Evolutionary conservation across 495 filamentous ascomycete species (phyloP).

Genomic region (Aspergillus sparsus): DNA sequence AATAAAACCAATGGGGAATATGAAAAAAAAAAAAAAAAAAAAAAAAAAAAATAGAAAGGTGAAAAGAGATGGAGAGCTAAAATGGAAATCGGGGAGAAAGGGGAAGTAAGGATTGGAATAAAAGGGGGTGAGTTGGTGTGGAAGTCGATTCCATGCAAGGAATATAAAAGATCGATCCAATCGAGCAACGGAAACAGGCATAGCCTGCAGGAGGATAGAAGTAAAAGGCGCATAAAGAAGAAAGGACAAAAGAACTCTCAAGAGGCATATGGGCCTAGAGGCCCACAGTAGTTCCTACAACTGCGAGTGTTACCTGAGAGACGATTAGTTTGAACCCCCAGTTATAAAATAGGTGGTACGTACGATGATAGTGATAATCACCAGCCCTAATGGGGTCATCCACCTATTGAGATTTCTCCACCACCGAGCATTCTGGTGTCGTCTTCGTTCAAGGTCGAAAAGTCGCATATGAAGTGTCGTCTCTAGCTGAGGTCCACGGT

Average conservation of each 20-base stretch:
- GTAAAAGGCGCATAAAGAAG: constrained; percentile 9
- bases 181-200: constrained; percentile 15
- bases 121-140: neutral
- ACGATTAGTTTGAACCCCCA: constrained; percentile 19
- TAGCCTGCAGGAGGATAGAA: constrained; percentile 9
- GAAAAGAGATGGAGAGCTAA: neutral
- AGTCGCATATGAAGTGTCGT: constrained; percentile 48
- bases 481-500: constrained; percentile 40
- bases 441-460: constrained; percentile 55
- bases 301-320: constrained; percentile 56
- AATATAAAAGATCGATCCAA: constrained; percentile 16
- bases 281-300: constrained; percentile 54
- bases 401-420: constrained; percentile 89
- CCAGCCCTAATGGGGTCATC: constrained; percentile 77
- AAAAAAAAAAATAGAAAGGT: no score
- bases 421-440: constrained; percentile 83
- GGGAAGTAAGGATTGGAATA: constrained; percentile 2
- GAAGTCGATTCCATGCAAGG: constrained; percentile 10
- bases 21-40: constrained; percentile 14
- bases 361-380: constrained; percentile 75
- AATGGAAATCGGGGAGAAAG: constrained; percentile 5
- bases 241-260: constrained; percentile 4
- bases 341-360: constrained; percentile 31
- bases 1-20: constrained; percentile 27
- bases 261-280: constrained; percentile 30